These are phyloP conservation scores for Suillus variegatus DNA, from an alignment of 768 basidiomycete species.

Conservation along the genomic window DNA sequence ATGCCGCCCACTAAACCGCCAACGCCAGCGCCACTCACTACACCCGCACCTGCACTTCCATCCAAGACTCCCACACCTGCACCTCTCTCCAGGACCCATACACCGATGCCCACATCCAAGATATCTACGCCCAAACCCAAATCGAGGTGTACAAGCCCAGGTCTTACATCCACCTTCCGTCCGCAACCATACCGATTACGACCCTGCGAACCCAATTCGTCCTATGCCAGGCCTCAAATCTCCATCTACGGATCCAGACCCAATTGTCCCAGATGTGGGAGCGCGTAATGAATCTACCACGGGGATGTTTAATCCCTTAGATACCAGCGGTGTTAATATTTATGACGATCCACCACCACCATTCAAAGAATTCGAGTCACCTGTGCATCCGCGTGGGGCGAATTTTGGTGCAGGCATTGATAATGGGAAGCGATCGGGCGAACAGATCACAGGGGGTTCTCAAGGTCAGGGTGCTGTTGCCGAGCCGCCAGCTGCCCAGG, in stretches of 20 bases:
- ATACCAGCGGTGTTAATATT: slow-evolving; percentile 1
- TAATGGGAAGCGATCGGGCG: neutral
- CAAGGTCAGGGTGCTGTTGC: neutral
- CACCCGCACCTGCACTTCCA: neutral
- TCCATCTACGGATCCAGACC: neutral
- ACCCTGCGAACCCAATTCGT: slow-evolving; percentile 1
- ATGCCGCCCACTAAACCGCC: neutral
- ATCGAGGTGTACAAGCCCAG: neutral
- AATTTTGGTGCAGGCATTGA: neutral
- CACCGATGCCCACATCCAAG: neutral
- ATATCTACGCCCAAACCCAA: neutral
- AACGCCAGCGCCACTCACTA: neutral
- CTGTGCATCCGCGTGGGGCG: slow-evolving; percentile 2
- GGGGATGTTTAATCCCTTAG: slow-evolving; percentile 8
- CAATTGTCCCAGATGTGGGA: neutral
- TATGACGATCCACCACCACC: slow-evolving; percentile 11
- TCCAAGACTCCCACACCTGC: neutral
- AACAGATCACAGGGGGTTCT: neutral
- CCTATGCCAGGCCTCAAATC: slow-evolving; percentile 5
- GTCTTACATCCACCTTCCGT: slow-evolving; percentile 9
- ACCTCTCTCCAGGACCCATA: neutral
- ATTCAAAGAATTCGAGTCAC: neutral
- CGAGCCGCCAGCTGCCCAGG: neutral
- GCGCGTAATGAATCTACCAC: slow-evolving; percentile 2
- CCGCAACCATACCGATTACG: neutral